Conservation (phyloP, 2,329 filamentous ascomycete genomes). For the Fusarium sambucinum region DNA sequence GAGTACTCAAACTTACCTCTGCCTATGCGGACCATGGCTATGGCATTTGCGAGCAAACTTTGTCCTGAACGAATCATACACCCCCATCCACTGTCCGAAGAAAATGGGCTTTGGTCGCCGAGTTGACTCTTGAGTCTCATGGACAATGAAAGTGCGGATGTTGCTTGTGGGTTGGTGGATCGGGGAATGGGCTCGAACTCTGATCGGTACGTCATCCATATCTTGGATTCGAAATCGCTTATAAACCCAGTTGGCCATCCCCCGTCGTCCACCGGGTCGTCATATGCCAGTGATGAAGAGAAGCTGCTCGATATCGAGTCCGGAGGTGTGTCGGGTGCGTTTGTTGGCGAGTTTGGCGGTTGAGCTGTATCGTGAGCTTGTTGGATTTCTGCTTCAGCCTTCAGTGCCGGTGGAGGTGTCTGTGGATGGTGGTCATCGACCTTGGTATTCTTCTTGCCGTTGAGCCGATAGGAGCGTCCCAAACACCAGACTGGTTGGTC, state of each 20-base stretch:
- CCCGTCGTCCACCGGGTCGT: conserved; percentile 58
- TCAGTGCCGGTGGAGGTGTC: conserved; percentile 41
- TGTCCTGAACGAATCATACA: conserved; percentile 99
- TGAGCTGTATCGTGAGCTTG: conserved; percentile 36
- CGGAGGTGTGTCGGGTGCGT: conserved; percentile 59
- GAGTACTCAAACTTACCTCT: conserved; percentile 69
- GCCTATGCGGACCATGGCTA: conserved; percentile 78
- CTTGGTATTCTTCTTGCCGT: conserved; percentile 32
- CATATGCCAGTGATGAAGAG: conserved; percentile 64
- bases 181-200: conserved; percentile 86
- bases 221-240: conserved; percentile 89
- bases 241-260: conserved; percentile 90
- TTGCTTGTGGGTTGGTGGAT: conserved; percentile 78
- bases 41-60: conserved; percentile 88
- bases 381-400: conserved; percentile 26
- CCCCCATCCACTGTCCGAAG: conserved; percentile 95
- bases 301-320: conserved; percentile 65
- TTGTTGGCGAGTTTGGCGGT: conserved; percentile 41
- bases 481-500: conserved; percentile 88
- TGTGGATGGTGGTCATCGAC: conserved; percentile 32
- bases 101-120: conserved; percentile 83
- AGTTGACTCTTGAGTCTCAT: conserved; percentile 87
- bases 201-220: conserved; percentile 97
- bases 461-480: conserved; percentile 64
- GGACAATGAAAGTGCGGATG: conserved; percentile 79